phyloP scores from a whole-genome alignment of 2,329 filamentous ascomycete species.

The Diaporthe helianthi region DNA sequence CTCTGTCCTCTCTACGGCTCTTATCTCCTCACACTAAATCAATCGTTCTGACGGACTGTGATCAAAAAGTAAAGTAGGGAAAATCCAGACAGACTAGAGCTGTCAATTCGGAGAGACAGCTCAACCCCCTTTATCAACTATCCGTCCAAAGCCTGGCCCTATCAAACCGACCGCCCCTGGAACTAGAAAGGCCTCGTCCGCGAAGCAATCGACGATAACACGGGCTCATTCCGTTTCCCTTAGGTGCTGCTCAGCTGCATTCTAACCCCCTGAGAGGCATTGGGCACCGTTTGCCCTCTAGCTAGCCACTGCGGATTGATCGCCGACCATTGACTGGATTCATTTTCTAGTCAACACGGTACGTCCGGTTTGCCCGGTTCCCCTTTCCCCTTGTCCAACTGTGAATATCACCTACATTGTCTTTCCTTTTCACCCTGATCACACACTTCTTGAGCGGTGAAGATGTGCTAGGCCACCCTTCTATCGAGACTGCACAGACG shows the following conservation, averaged over 20 bases:
- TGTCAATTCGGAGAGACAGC: constrained; percentile 8
- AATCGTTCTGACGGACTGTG: neutral
- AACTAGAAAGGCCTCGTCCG: constrained; percentile 9
- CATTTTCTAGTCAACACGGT: constrained; percentile 26
- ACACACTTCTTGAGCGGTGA: constrained; percentile 30
- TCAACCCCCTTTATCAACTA: neutral
- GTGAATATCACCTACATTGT: neutral
- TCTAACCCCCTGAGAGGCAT: neutral
- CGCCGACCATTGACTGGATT: constrained; percentile 20
- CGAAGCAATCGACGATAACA: constrained; percentile 20
- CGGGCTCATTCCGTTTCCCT: neutral
- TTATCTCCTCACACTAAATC: constrained; percentile 9
- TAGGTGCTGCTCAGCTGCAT: neutral
- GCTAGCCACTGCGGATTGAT: constrained; percentile 21
- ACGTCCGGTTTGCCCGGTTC: constrained; percentile 24
- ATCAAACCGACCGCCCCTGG: neutral
- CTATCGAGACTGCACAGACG: constrained; percentile 1
- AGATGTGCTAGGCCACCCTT: neutral
- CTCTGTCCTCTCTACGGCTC: constrained; percentile 17
- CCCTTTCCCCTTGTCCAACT: neutral
- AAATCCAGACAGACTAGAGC: neutral
- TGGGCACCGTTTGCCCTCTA: neutral
- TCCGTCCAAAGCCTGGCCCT: neutral
- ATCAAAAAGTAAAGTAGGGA: constrained; percentile 4
- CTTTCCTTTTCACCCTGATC: neutral